A percentile compares a stretch with the other conserved stretches of the same genome.
Evolutionary conservation across 2,329 filamentous ascomycete genomes (phyloP).

Genomic region (Onygenales sp.): DNA sequence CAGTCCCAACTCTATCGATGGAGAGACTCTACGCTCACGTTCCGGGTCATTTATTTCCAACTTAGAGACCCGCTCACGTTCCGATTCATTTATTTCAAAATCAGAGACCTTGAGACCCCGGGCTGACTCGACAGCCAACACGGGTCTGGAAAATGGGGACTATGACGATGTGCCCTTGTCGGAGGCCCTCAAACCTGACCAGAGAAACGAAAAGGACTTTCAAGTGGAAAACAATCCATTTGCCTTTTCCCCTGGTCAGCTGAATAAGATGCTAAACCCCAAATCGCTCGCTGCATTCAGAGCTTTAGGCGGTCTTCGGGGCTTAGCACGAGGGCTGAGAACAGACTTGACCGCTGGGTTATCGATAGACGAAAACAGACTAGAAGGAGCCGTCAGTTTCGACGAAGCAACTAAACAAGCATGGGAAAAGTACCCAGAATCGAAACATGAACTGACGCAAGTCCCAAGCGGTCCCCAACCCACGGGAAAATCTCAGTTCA

Average conservation of each 20-base stretch:
- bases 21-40: conserved; percentile 35
- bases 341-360: conserved; percentile 64
- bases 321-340: conserved; percentile 69
- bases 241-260: conserved; percentile 66
- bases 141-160: conserved; percentile 12
- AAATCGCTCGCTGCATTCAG: conserved; percentile 78
- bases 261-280: conserved; percentile 81
- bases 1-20: conserved; percentile 23
- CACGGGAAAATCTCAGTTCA: conserved; percentile 28
- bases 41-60: conserved; percentile 32
- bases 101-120: conserved; percentile 25
- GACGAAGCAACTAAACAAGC: conserved; percentile 50
- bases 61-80: conserved; percentile 25
- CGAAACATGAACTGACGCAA: conserved; percentile 11
- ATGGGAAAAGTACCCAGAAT: not conserved
- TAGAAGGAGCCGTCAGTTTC: conserved; percentile 61
- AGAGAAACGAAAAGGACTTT: conserved; percentile 68
- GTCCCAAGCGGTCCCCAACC: not conserved
- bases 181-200: conserved; percentile 64
- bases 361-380: conserved; percentile 60
- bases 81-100: conserved; percentile 30
- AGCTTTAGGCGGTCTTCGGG: conserved; percentile 65
- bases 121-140: conserved; percentile 22
- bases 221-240: conserved; percentile 70
- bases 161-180: conserved; percentile 30